Conservation (phyloP, 768 basidiomycete genomes). For the Clathrus columnatus region DNA sequence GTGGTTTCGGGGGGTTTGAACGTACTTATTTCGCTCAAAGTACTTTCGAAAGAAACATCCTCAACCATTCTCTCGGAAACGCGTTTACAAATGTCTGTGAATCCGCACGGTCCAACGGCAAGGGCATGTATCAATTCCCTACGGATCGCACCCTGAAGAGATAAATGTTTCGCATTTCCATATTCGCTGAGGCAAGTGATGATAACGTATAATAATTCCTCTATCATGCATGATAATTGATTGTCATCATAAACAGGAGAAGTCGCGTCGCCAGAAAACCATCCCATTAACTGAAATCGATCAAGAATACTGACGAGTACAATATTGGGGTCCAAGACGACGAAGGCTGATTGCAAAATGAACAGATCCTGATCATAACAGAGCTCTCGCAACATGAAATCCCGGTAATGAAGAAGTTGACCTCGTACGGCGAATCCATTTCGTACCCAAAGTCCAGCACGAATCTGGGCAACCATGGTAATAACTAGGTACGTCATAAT, state of each 20-base stretch:
- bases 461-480: slow-evolving; percentile 89
- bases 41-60: slow-evolving; percentile 70
- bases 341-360: slow-evolving; percentile 78
- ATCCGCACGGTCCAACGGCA: slow-evolving; percentile 78
- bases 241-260: slow-evolving; percentile 56
- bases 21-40: slow-evolving; percentile 68
- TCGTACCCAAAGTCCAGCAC: slow-evolving; percentile 93
- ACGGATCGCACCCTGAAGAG: slow-evolving; percentile 54
- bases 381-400: slow-evolving; percentile 89
- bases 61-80: slow-evolving; percentile 87
- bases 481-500: slow-evolving; percentile 43
- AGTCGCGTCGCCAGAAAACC: slow-evolving; percentile 61
- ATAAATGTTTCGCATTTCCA: slow-evolving; percentile 60
- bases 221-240: slow-evolving; percentile 78
- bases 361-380: slow-evolving; percentile 96
- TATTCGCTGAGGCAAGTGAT: slow-evolving; percentile 83
- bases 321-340: slow-evolving; percentile 61
- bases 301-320: slow-evolving; percentile 84
- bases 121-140: slow-evolving; percentile 88
- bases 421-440: slow-evolving; percentile 95
- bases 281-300: slow-evolving; percentile 73
- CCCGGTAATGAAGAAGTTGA: slow-evolving; percentile 91
- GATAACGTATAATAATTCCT: slow-evolving; percentile 82
- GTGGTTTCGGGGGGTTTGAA: slow-evolving; percentile 76
- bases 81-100: slow-evolving; percentile 84